Evolutionary conservation across 768 basidiomycete species (phyloP).

Genomic region (Naganishia vaughanmartiniae): DNA sequence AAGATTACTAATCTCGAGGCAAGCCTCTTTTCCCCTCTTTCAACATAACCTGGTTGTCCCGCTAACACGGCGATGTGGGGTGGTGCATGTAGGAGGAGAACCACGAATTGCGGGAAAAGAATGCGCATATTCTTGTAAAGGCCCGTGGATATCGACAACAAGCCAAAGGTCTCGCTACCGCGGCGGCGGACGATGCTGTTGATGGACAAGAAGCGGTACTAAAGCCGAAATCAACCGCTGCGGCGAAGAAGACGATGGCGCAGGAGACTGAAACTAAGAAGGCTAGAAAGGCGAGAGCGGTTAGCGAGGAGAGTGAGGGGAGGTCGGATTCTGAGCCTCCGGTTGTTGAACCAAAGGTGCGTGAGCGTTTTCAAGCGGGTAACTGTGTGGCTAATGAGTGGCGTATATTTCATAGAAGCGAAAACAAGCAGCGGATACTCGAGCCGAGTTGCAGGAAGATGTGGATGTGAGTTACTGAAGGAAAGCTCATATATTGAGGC

Average conservation of each 20-base stretch:
- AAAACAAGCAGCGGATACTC: background rate
- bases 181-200: constrained; percentile 1
- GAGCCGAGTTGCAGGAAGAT: background rate
- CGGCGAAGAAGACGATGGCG: background rate
- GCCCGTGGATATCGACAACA: constrained; percentile 21
- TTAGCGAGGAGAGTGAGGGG: background rate
- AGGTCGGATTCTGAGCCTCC: constrained; percentile 7
- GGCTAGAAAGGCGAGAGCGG: background rate
- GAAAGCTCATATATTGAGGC: background rate
- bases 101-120: constrained; percentile 18
- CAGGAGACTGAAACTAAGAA: background rate
- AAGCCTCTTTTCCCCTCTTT: too few relatives aligned
- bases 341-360: constrained; percentile 1
- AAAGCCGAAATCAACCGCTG: background rate
- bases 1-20: constrained; percentile 8
- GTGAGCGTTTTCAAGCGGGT: background rate
- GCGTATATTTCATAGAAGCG: background rate
- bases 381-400: background rate
- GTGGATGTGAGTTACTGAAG: background rate
- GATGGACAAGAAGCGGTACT: background rate
- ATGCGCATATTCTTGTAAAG: constrained; percentile 13
- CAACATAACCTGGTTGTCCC: background rate
- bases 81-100: background rate
- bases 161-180: constrained; percentile 6
- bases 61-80: background rate